These are phyloP conservation scores for Phascolomyces articulosus DNA, from an alignment of 371 early-diverging fungal species.

Conservation along the genomic window DNA sequence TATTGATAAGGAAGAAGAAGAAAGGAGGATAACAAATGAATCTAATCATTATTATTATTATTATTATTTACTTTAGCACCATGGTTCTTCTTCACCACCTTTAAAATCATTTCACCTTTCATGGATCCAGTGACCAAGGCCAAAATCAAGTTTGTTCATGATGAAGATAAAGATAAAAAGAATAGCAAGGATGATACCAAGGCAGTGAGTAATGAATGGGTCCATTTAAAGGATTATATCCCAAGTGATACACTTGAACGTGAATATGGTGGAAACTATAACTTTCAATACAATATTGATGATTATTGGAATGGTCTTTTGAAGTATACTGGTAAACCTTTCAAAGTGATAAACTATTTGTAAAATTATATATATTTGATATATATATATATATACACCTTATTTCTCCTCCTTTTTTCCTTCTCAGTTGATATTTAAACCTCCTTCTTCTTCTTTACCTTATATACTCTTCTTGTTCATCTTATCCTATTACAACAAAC, in stretches of 20 bases:
- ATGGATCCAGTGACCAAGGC: slow-evolving; percentile 89
- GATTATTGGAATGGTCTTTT: slow-evolving; percentile 61
- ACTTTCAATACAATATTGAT: slow-evolving; percentile 61
- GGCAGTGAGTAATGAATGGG: slow-evolving; percentile 42
- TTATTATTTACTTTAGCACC: too few species aligned
- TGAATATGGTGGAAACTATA: slow-evolving; percentile 64
- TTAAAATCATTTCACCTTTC: slow-evolving; percentile 82
- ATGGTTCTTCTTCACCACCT: slow-evolving; percentile 86
- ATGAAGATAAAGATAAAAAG: slow-evolving; percentile 25
- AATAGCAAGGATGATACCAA: slow-evolving; percentile 16
- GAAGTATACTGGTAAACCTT: slow-evolving; percentile 43
- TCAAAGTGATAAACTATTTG: slow-evolving; percentile 43
- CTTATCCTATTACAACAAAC: too few species aligned
- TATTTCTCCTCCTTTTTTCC: slow-evolving; percentile 3
- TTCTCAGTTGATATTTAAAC: too few species aligned
- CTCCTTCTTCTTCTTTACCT: too few species aligned
- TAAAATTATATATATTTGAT: not conserved
- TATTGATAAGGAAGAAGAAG: too few species aligned
- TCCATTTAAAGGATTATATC: slow-evolving; percentile 56
- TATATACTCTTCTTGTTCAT: too few species aligned
- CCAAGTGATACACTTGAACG: slow-evolving; percentile 55
- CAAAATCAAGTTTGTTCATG: slow-evolving; percentile 83
- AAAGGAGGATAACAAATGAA: too few species aligned
- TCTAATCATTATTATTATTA: too few species aligned
- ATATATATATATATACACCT: not conserved